Percentiles rank a stretch among this genome's conserved stretches.
Conservation (phyloP, 441 rosid genomes). For the Hura crepitans region DNA sequence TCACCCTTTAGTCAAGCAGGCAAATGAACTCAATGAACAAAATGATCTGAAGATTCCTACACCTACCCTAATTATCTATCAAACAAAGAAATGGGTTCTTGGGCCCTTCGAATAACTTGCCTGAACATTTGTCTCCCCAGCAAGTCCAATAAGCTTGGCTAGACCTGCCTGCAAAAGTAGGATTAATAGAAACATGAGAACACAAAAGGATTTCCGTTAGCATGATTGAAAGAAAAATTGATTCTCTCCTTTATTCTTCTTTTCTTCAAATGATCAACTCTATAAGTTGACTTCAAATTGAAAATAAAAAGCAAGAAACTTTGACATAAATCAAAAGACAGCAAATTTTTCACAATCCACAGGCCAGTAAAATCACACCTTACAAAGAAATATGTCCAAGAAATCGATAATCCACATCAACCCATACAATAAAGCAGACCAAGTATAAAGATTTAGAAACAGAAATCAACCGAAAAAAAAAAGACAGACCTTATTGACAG, state of each 20-base stretch:
- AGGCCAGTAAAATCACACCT: background rate
- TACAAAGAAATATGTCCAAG: background rate
- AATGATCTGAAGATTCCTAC: background rate
- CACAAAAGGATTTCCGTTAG: background rate
- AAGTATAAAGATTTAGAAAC: background rate
- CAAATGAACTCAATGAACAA: background rate
- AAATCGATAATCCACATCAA: background rate
- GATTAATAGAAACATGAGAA: background rate
- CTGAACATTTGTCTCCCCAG: constrained; percentile 96
- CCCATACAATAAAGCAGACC: background rate
- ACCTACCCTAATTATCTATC: background rate
- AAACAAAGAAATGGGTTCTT: background rate
- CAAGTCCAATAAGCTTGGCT: constrained; percentile 90
- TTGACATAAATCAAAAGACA: background rate
- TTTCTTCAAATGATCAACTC: background rate
- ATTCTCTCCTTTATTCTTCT: background rate
- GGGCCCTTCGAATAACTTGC: constrained; percentile 30
- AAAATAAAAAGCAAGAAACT: background rate
- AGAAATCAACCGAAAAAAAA: too few species aligned
- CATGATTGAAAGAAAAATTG: background rate
- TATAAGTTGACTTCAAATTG: background rate
- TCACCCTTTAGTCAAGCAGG: constrained; percentile 56
- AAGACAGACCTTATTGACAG: constrained; percentile 69
- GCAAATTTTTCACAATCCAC: background rate
- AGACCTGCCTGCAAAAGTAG: constrained; percentile 78